phyloP scores from a whole-genome alignment of 805 yeast species.

The Zygosaccharomyces bisporus region DNA sequence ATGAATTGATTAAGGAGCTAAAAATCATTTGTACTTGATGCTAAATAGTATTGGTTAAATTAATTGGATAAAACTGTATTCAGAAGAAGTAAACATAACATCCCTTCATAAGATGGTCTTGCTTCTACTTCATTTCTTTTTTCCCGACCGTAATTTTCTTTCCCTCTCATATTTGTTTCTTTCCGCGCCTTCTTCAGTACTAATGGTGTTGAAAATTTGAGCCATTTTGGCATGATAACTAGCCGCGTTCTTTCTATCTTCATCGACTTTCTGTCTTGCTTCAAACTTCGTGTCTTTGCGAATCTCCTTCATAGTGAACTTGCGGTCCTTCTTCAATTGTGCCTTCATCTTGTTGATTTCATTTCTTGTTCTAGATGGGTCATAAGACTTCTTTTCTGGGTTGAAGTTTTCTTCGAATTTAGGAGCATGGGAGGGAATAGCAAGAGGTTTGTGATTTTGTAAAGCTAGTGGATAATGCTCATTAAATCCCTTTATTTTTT shows the following conservation, averaged over 20 bases:
- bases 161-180: slow-evolving; percentile 90
- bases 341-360: slow-evolving; percentile 80
- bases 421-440: slow-evolving; percentile 83
- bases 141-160: slow-evolving; percentile 57
- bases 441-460: slow-evolving; percentile 79
- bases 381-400: slow-evolving; percentile 91
- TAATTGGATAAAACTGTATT: neutral
- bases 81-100: too few relatives aligned
- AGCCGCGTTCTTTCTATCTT: slow-evolving; percentile 67
- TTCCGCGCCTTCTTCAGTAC: slow-evolving; percentile 93
- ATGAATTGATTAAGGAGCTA: neutral
- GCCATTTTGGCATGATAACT: slow-evolving; percentile 91
- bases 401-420: slow-evolving; percentile 93
- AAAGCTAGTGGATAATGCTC: slow-evolving; percentile 68
- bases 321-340: slow-evolving; percentile 87
- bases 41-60: slow-evolving; percentile 1
- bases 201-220: slow-evolving; percentile 75
- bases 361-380: slow-evolving; percentile 72
- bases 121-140: slow-evolving; percentile 30
- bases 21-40: neutral
- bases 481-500: slow-evolving; percentile 48
- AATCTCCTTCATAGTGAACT: slow-evolving; percentile 81
- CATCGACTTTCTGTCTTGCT: slow-evolving; percentile 78
- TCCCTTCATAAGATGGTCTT: too few relatives aligned
- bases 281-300: slow-evolving; percentile 85